Evolutionary conservation across 2,329 filamentous ascomycete genomes (phyloP).

Genomic region (Scytalidium lignicola): DNA sequence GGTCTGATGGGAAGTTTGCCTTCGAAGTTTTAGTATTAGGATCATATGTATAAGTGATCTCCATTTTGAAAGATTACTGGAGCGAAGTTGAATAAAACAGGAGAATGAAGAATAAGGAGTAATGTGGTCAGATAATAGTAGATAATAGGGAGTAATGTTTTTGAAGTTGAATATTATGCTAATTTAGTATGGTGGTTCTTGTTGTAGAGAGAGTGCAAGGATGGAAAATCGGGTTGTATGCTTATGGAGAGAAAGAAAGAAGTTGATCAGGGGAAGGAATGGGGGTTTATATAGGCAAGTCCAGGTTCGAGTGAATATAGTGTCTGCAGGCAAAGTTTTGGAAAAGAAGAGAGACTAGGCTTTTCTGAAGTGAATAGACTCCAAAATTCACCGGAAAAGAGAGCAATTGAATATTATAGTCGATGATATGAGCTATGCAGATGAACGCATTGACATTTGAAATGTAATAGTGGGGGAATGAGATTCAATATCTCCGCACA

Average conservation of each 20-base stretch:
- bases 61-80: conserved; percentile 20
- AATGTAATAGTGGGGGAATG: too few species aligned
- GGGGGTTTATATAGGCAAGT: not conserved
- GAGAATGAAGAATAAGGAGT: conserved; percentile 4
- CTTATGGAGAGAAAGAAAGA: conserved; percentile 8
- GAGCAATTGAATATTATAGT: too few species aligned
- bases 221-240: not conserved
- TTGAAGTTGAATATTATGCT: not conserved
- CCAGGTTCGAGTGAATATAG: not conserved
- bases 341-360: not conserved
- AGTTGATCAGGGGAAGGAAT: conserved; percentile 1
- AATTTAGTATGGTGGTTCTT: too few species aligned
- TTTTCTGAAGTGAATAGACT: not conserved
- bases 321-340: not conserved
- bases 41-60: conserved; percentile 8
- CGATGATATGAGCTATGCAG: too few species aligned
- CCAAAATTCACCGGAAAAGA: not conserved
- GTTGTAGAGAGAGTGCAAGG: not conserved
- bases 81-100: conserved; percentile 3
- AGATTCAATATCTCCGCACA: not conserved
- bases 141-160: not conserved
- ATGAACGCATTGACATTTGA: too few species aligned
- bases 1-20: conserved; percentile 17
- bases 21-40: conserved; percentile 22
- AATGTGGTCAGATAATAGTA: not conserved